phyloP scores from a whole-genome alignment of 2,329 filamentous ascomycete genomes.

The Cercospora sp. region DNA sequence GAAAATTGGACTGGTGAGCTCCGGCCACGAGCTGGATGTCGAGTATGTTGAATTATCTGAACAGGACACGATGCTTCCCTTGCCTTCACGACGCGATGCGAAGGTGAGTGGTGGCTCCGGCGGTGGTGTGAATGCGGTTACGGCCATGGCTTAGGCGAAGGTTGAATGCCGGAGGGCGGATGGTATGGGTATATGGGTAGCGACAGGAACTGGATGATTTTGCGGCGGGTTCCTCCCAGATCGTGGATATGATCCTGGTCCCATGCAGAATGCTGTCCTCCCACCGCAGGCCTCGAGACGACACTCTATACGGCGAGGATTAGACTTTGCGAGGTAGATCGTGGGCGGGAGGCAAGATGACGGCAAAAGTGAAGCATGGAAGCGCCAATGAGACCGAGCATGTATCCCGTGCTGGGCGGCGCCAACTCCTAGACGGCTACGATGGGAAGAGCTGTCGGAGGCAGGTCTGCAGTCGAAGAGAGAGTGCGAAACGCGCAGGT shows the following conservation, averaged over 20 bases:
- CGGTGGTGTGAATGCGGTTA: conserved; percentile 8
- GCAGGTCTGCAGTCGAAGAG: background rate
- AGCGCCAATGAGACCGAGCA: background rate
- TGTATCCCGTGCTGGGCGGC: background rate
- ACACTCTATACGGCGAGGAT: conserved; percentile 4
- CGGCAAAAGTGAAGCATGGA: background rate
- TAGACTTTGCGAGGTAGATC: background rate
- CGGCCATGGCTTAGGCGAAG: conserved; percentile 16
- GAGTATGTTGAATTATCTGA: conserved; percentile 15
- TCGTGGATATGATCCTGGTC: background rate
- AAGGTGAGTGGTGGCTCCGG: background rate
- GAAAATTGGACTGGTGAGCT: conserved; percentile 13
- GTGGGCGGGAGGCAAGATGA: conserved; percentile 3
- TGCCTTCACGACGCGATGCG: background rate
- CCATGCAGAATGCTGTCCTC: background rate
- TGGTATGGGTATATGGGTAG: conserved; percentile 10
- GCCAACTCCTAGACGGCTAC: conserved; percentile 5
- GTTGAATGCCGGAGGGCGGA: conserved; percentile 14
- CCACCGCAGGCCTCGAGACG: background rate
- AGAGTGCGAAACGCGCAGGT: background rate
- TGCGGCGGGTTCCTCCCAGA: background rate
- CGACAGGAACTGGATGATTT: conserved; percentile 8
- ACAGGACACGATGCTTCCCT: conserved; percentile 14
- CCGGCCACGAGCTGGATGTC: conserved; percentile 23
- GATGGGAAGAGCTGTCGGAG: background rate